Base-by-base conservation (phyloP, 139 green algal genomes). In the Coelastrella sp. region DNA sequence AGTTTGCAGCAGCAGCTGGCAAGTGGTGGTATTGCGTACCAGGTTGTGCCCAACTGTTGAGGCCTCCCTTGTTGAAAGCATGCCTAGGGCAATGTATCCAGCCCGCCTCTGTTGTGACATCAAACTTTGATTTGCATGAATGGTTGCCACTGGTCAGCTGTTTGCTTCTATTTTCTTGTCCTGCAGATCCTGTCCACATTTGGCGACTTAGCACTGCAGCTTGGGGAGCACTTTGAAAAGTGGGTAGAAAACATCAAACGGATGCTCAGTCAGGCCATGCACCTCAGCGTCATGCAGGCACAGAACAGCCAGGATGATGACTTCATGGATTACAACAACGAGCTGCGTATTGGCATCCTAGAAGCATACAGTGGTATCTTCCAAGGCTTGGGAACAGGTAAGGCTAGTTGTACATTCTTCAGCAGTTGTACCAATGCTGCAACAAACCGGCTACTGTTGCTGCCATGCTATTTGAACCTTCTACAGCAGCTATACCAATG, bases 331-430 rank as follows among this genome's bases (percentile, higher is more conserved):
- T 99, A 99, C 92, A 96, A 98, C 89, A 98, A 98, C 87, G 43
- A 91, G 68, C 91, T 99, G 84, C 92, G 96, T 7, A 85, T 90
- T 5, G 92, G 95, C 88, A 98, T 99, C 68, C 92, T 99, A 11
- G 97, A 99, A 86, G 96, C 96, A 5, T 99, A 98, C 93, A 90
- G 90, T 15, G 96, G 97, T 76, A 97, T 99, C 64, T 84, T 88
- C 73, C 72, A 88, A 57, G 82, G 71, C 34, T n/a, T n/a, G n/a
- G n/a, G n/a, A n/a, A n/a, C n/a, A n/a, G n/a, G n/a, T n/a, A n/a
- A n/a, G n/a, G n/a, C n/a, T n/a, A n/a, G n/a, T n/a, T n/a, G n/a
- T n/a, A n/a, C n/a, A n/a, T n/a, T n/a, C n/a, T n/a, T n/a, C n/a
- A n/a, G n/a, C n/a, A n/a, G n/a, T n/a, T n/a, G n/a, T n/a, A n/a